Evolutionary conservation across 2,329 filamentous ascomycete genomes (phyloP).

Genomic region (Akanthomyces uredinophilus): DNA sequence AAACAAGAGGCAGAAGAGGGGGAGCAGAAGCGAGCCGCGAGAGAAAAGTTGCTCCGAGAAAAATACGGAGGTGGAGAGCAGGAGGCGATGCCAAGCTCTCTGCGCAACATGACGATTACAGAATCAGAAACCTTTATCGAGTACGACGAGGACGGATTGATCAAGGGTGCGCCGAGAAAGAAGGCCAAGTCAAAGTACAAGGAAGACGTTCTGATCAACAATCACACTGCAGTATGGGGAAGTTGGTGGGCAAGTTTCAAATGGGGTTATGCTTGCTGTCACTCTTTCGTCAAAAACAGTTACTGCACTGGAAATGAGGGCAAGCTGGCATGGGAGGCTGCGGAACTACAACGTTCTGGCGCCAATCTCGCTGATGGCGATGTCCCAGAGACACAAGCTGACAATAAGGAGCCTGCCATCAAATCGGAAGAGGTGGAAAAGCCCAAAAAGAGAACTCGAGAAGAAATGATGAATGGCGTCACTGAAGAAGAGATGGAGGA

Average conservation of each 20-base stretch:
- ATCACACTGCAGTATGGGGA: constrained; percentile 89
- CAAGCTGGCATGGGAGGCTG: constrained; percentile 72
- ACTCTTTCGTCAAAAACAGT: constrained; percentile 89
- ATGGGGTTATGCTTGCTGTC: constrained; percentile 96
- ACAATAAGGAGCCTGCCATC: constrained; percentile 28
- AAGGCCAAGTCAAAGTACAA: constrained; percentile 83
- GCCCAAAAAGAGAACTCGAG: constrained; percentile 66
- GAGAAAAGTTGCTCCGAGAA: constrained; percentile 66
- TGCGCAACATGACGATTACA: constrained; percentile 63
- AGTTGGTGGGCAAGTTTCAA: constrained; percentile 96
- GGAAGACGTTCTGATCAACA: constrained; percentile 83
- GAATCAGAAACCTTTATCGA: constrained; percentile 88
- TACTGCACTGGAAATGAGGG: constrained; percentile 95
- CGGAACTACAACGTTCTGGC: constrained; percentile 56
- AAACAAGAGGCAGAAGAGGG: constrained; percentile 74
- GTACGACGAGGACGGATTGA: constrained; percentile 82
- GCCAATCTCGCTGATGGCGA: constrained; percentile 28
- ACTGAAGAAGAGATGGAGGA: constrained; percentile 82
- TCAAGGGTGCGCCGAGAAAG: constrained; percentile 80
- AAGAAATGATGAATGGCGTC: constrained; percentile 73
- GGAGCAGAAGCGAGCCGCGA: constrained; percentile 61
- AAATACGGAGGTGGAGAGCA: constrained; percentile 72
- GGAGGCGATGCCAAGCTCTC: constrained; percentile 50
- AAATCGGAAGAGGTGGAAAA: constrained; percentile 23
- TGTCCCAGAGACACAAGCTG: constrained; percentile 21